Evolutionary conservation across 441 rosid genomes (phyloP), one percentile per base, ranked within the genome.

Genomic region (Eutrema salsugineum): DNA sequence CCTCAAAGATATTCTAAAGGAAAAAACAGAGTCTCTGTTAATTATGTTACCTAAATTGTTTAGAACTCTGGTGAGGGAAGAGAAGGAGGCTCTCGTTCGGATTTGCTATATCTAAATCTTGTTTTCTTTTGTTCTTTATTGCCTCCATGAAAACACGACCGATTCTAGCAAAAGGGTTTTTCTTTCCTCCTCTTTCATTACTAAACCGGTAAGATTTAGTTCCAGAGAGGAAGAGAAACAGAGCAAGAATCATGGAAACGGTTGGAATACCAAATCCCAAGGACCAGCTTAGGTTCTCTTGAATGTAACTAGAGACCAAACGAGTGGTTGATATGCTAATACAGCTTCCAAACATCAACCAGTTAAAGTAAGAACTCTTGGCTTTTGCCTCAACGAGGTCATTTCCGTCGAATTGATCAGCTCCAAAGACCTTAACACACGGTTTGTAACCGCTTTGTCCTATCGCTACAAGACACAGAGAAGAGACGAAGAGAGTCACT

Each of bases 311-410:
- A 48, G 82, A 63, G 53, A 83, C 24, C 48, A 48, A 30, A 40
- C 73, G 68, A 2, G 79, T 61, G 0, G 28, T 24, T 0, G 49
- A 28, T 32, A 62, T 76, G 40, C 88, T 80, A 10, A 22, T 27
- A 68, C 85, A 73, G 48, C 65, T 6, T 36, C 82, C 77, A 51
- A 87, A 84, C 60, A 80, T 71, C 85, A 87, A 63, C 92, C 88
- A 85, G 59, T 87, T 85, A 50, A 87, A 87, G 85, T 71, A 85
- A 5, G 90, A 85, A 50, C 87, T 88, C 64, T 82, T 86, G 7
- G 72, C 77, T 67, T 77, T 78, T 58, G 47, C 14, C 42, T 84
- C 87, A 42, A 48, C 15, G 8, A 77, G 72, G 42, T 86, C 81
- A 53, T 30, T 74, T n/a, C 54, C 66, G 28, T 84, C 85, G 17